These are phyloP conservation scores for Avena sativa DNA, from an alignment of 176 grass and related monocot genomes.

Conservation along the genomic window DNA sequence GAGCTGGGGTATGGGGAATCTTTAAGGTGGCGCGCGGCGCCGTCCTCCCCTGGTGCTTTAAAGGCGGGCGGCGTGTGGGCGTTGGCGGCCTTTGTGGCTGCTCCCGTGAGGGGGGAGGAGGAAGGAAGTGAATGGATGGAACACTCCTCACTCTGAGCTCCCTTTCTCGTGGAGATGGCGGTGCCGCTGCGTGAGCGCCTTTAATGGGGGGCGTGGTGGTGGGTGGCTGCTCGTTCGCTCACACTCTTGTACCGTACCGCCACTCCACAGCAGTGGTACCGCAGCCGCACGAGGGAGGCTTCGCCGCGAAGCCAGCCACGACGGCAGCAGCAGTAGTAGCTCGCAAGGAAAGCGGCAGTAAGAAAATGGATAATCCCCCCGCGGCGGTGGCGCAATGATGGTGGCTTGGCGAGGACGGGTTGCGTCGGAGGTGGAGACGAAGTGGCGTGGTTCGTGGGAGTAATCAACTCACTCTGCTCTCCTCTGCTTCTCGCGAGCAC, in stretches of 20 bases:
- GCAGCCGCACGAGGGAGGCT: constrained; percentile 44
- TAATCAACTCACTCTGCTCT: constrained; percentile 50
- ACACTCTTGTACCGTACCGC: not conserved
- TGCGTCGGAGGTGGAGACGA: constrained; percentile 52
- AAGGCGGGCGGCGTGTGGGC: constrained; percentile 53
- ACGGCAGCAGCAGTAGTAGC: constrained; percentile 14
- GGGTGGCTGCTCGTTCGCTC: not conserved
- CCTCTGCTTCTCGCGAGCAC: constrained; percentile 21
- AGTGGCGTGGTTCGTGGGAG: constrained; percentile 29
- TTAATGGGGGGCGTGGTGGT: constrained; percentile 51
- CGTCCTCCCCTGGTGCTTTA: constrained; percentile 43
- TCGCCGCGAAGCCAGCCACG: constrained; percentile 44
- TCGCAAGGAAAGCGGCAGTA: not conserved
- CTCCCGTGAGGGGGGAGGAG: constrained; percentile 51
- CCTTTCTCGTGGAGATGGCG: constrained; percentile 56
- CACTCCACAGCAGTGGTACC: constrained; percentile 33
- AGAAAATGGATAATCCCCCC: not conserved
- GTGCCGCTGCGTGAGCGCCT: constrained; percentile 57
- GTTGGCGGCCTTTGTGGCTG: constrained; percentile 53
- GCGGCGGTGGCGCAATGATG: constrained; percentile 62
- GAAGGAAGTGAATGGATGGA: constrained; percentile 26
- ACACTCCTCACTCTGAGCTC: not conserved
- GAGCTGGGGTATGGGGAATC: constrained; percentile 31
- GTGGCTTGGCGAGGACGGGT: constrained; percentile 51
- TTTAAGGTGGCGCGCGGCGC: constrained; percentile 48